Evolutionary conservation across 345 rosid species (phyloP), one percentile per base, ranked within the genome.

Genomic region (Sonneratia alba): DNA sequence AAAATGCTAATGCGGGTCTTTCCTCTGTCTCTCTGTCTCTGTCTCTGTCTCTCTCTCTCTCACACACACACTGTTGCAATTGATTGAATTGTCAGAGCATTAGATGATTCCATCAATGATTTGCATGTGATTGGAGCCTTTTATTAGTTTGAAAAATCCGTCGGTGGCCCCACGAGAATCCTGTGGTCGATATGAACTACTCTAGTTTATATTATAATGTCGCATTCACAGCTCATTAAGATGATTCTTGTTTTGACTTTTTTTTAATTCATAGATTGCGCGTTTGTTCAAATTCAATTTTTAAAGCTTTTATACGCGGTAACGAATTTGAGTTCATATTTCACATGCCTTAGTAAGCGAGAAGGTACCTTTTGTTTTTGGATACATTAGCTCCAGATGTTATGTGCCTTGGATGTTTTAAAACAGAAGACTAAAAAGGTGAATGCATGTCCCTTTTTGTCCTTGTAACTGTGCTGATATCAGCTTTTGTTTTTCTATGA

Each of bases 21-120:
- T 27, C 27, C 48, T 53, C 12, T 38, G 34, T 6, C 43, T 8
- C 43, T 8, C 43, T 8, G 43, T 4, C 51, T 47, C 13, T 47
- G 32, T 27, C 45, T 56, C 15, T 42, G 36, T 3, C 43, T 10
- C 51, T 13, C 51, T 13, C 14, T 3, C 57, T 53, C 21, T 5
- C 45, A 42, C 45, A 4, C 57, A 16, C 15, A 4, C 57, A 16
- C 15, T 53, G 57, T 2, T 22, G 59, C 42, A 22, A 56, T 74
- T 36, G 67, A 36, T 32, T 68, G 72, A 68, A 65, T 69, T 56
- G 57, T 74, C 61, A 14, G 72, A 37, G 43, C 27, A 38, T 55
- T 36, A 12, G 67, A 74, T 21, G 66, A 74, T 74, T 68, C 57
- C 67, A 74, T 68, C 66, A 68, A 74, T 74, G 71, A 74, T 74